Evolutionary conservation across 495 filamentous ascomycete species (phyloP), one percentile per base, ranked within the genome.

Genomic region (Penicillium salamii): DNA sequence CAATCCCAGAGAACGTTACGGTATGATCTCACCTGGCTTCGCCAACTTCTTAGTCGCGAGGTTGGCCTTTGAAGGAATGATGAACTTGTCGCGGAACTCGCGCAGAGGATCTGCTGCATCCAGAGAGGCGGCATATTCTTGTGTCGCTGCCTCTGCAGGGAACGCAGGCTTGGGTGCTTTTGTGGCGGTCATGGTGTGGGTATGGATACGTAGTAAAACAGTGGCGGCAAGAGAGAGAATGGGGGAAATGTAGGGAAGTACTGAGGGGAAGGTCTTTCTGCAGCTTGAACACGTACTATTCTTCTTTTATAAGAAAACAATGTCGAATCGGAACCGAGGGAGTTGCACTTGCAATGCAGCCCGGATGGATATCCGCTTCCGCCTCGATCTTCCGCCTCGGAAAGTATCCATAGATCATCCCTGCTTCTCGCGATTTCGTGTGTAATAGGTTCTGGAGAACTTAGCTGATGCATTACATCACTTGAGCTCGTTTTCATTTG

Each of bases 51-150:
- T 86, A 48, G 83, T 81, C 49, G 80, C 83, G 39, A 96, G 76
- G 58, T 93, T 87, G 12, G 75, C 78, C 65, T 85, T 91, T 34
- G 87, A 86, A 14, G 92, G 93, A 49, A 96, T 88, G 36, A 87
- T 78, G 68, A 96, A 97, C 61, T 95, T 82, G 19, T 78, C 67
- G 9, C 89, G 83, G 37, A 92, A 77, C 31, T 77, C 69, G 15
- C 73, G 67, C 50, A 97, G 75, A 20, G 72, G 65, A 67, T 96
- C 92, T 48, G 79, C 72, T 21, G 61, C 67, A 66, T 96, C 92
- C 11, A 91, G 72, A 32, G 72, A 67, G 6, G 67, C 62, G 21
- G 89, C 86, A 69, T 87, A 83, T 45, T 80, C 78, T 47, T 66
- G 61, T 2, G 69, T 56, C 8, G 54, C 55, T 17, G 70, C 69